Base-by-base conservation (phyloP, 1,284 basidiomycete genomes). In the Meira miltonrushii region DNA sequence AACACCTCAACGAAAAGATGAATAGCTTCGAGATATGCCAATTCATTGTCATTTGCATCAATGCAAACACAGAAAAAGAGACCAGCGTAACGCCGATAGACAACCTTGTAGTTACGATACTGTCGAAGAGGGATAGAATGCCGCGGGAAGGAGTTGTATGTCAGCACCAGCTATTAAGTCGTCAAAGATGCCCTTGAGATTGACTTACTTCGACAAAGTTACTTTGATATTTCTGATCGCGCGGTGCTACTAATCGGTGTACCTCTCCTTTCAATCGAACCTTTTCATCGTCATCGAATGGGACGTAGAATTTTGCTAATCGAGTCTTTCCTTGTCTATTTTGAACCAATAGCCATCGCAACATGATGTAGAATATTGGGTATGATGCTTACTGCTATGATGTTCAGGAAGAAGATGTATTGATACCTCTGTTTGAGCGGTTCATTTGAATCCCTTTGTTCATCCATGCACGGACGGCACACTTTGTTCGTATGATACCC, bases 1-100 rank as follows among this genome's bases (percentile, higher is more conserved):
- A 98, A 84, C n/a, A 97, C 88, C 79, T 98, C 95, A 21, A 98
- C 95, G 75, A 98, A 97, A 2, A 98, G 84, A 79, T 98, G 94
- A 58, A 98, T 97, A 1, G 92, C 92, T 78, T 98, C 95, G 28
- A 97, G 83, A 78, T 95, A 96, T 0, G 92, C 92, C 58, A 98
- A 83, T 78, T 98, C 95, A 74, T 98, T 98, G 80, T 98, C 95
- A 72, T 96, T 93, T 21, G 90, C 90, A 74, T 98, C 94, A 9
- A 98, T 91, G 71, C 94, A 97, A 28, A 95, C 84, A 75, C 92
- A 96, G 81, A 98, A 98, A 83, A 85, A 85, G 47, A 79, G 75
- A 53, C 86, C 89, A 47, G 90, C 87, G 73, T 98, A 98, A 61
- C 74, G 57, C 1, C 73, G 60, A 49, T 77, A 77, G 41, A 77